Percentiles rank a stretch among this genome's conserved stretches.
Evolutionary conservation across 768 basidiomycete species (phyloP).

Genomic region (Pleurotus cornucopiae): DNA sequence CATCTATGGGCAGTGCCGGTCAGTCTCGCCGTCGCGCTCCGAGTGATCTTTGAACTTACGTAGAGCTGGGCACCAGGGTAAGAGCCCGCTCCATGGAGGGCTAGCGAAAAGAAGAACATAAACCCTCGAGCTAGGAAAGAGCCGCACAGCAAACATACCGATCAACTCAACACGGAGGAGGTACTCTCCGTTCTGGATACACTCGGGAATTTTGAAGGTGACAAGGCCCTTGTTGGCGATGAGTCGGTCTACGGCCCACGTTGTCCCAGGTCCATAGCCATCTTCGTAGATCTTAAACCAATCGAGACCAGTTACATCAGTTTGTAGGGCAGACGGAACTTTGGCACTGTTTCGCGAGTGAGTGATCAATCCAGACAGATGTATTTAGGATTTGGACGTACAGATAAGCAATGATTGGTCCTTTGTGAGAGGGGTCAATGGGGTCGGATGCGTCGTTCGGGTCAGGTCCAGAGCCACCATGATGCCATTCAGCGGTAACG

Average conservation of each 20-base stretch:
- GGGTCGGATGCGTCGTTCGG: conserved; percentile 41
- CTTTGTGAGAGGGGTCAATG: conserved; percentile 49
- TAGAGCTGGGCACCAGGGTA: conserved; percentile 7
- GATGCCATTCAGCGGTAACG: conserved; percentile 51
- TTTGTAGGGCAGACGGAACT: conserved; percentile 18
- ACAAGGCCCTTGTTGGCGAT: conserved; percentile 37
- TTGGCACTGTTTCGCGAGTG: conserved; percentile 30
- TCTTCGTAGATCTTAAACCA: conserved; percentile 46
- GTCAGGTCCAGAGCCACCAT: conserved; percentile 38
- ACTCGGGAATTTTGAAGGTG: conserved; percentile 24
- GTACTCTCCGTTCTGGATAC: conserved; percentile 14
- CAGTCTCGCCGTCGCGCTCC: too few relatives aligned
- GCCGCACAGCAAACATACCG: background rate
- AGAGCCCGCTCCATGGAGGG: background rate
- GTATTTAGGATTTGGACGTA: conserved; percentile 17
- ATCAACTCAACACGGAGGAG: conserved; percentile 4
- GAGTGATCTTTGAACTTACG: background rate
- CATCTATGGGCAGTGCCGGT: background rate
- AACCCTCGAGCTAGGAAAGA: background rate
- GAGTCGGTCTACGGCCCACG: conserved; percentile 37
- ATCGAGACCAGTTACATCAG: conserved; percentile 31
- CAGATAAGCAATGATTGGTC: conserved; percentile 49
- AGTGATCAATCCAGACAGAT: background rate
- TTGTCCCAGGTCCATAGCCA: conserved; percentile 20
- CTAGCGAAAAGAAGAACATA: background rate